Conservation (phyloP, 345 rosid species). For the Euclidium syriacum region DNA sequence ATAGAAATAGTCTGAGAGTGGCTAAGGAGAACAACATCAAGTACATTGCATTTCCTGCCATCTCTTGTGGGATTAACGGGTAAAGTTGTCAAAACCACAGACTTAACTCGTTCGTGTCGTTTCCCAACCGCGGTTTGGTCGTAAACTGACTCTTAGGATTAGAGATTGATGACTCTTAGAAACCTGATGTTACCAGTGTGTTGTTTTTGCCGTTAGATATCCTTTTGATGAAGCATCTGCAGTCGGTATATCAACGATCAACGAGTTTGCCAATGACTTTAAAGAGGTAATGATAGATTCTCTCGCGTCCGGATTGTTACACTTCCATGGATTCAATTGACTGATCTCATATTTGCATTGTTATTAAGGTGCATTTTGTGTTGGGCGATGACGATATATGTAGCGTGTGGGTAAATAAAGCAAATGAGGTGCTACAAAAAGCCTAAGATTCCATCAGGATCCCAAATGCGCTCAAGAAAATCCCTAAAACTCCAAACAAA, state of each 20-base stretch:
- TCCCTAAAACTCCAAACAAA: too few species aligned
- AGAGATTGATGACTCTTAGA: background rate
- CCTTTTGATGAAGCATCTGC: slow-evolving; percentile 83
- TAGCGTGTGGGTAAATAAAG: slow-evolving; percentile 60
- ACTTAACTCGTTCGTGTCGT: background rate
- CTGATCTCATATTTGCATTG: background rate
- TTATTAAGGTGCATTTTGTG: slow-evolving; percentile 73
- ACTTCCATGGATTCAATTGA: background rate
- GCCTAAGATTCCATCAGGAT: slow-evolving; percentile 62
- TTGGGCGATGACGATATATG: slow-evolving; percentile 55
- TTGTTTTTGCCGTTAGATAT: slow-evolving; percentile 40
- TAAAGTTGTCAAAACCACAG: slow-evolving; percentile 23
- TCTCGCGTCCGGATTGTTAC: background rate
- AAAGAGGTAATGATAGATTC: slow-evolving; percentile 57
- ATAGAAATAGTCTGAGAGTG: slow-evolving; percentile 62
- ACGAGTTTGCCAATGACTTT: slow-evolving; percentile 56
- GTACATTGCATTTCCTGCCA: slow-evolving; percentile 81
- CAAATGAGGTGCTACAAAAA: slow-evolving; percentile 59
- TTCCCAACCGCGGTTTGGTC: background rate
- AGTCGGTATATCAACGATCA: slow-evolving; percentile 63
- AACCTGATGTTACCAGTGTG: background rate
- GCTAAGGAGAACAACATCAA: slow-evolving; percentile 68
- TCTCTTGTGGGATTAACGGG: slow-evolving; percentile 76
- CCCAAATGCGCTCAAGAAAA: too few species aligned
- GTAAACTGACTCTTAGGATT: background rate